These are phyloP conservation scores for Nicotiana undulata DNA, from an alignment of 257 asterid genomes.

Conservation along the genomic window DNA sequence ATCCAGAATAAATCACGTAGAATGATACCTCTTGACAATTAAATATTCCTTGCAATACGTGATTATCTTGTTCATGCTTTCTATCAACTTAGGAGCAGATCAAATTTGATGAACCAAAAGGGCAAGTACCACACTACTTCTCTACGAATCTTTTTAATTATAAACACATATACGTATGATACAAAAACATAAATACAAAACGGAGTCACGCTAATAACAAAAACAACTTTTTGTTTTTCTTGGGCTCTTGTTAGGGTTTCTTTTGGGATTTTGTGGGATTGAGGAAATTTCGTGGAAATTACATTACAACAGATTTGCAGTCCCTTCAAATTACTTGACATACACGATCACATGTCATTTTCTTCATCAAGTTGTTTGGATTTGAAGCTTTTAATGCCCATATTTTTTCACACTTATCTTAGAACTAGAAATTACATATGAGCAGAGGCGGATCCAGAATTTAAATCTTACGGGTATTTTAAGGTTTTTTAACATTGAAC, in stretches of 20 bases:
- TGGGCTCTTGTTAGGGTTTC: background rate
- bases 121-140: background rate
- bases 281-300: constrained; percentile 3
- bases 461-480: too few species aligned
- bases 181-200: background rate
- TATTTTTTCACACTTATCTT: background rate
- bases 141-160: background rate
- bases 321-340: constrained; percentile 2
- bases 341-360: background rate
- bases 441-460: too few species aligned
- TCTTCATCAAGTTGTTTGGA: background rate
- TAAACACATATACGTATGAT: background rate
- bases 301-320: background rate
- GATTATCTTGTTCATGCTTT: background rate
- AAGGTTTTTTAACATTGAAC: too few species aligned
- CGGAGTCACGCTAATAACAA: background rate
- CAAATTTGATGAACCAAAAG: background rate
- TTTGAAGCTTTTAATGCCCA: background rate
- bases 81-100: background rate
- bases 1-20: too few species aligned
- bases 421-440: background rate
- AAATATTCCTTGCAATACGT: background rate
- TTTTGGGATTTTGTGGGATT: background rate
- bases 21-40: too few species aligned
- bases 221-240: background rate